A percentile compares a stretch with the other conserved stretches of the same genome.
These are phyloP conservation scores for Neonothopanus nambi DNA, from an alignment of 1,284 basidiomycete genomes.

Conservation along the genomic window DNA sequence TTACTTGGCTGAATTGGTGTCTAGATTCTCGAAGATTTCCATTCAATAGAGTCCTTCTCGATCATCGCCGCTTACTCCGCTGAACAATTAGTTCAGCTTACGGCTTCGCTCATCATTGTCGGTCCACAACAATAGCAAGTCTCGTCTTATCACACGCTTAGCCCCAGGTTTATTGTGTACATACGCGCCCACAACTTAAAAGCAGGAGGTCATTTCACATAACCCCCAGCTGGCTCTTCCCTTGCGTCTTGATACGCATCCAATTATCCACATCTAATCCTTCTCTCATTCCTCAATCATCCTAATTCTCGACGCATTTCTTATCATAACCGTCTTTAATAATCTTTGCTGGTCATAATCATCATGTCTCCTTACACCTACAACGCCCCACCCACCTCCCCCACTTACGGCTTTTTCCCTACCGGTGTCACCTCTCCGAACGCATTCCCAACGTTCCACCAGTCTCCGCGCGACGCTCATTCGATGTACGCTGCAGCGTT, in stretches of 20 bases:
- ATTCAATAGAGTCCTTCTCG: not conserved
- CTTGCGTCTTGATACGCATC: too few species aligned
- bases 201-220: conserved; percentile 1
- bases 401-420: conserved; percentile 64
- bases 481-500: conserved; percentile 61
- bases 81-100: not conserved
- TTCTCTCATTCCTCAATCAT: too few species aligned
- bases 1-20: conserved; percentile 3
- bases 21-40: not conserved
- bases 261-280: too few species aligned
- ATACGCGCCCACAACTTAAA: conserved; percentile 14
- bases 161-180: conserved; percentile 3
- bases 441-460: conserved; percentile 63
- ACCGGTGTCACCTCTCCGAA: conserved; percentile 58
- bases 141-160: conserved; percentile 1
- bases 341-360: conserved; percentile 15
- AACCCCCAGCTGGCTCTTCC: too few species aligned
- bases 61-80: not conserved
- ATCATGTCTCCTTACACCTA: conserved; percentile 49
- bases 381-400: conserved; percentile 44
- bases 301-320: not conserved
- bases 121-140: not conserved
- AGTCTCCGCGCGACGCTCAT: conserved; percentile 66
- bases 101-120: not conserved
- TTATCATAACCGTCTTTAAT: conserved; percentile 9